Base-by-base conservation (phyloP, 1,284 basidiomycete genomes). In the Singerocomus inundabilis region DNA sequence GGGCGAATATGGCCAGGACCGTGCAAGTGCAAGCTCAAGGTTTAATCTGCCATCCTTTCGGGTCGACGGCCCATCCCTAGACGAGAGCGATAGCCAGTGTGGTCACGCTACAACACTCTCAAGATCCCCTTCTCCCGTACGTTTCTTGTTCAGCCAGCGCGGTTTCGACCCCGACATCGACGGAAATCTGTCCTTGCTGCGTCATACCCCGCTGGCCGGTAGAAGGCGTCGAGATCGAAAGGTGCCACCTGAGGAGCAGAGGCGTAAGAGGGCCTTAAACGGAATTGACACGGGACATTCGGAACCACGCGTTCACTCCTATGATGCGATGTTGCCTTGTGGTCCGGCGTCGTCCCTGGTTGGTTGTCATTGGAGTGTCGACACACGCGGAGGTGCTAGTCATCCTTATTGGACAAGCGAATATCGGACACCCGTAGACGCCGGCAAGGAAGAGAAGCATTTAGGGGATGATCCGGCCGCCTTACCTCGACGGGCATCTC, bases 381-480 rank as follows among this genome's bases (percentile, higher is more conserved):
- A 34, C 3, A 15, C 25, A 13, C 8, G 39, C 25, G 16, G 7
- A 37, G 9, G 28, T 15, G 10, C 18, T 28, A 10, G 31, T 26
- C 35, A 28, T 35, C 29, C 5, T 15, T 24, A 35, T 26, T 28
- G 35, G 51, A 32, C n/a, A 24, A 30, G 24, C 12, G 5, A 16
- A 10, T 32, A 6, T 5, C 4, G 26, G 49, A 34, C 21, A 34
- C 28, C 31, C 30, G 25, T 2, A 12, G 33, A 31, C 15, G 7
- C 7, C 12, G 33, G 32, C 21, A 34, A 40, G 15, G 36, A 34
- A 25, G 30, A 39, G 38, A 33, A 25, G 41, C 33, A 43, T 1
- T 6, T 11, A 9, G 34, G 6, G 9, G 32, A 55, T 54, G 60
- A 60, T 66, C 63, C 59, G 56, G 32, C 60, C 60, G 49, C 13